Evolutionary conservation across 805 yeast genomes (phyloP).

Genomic region (Yamadazyma takamatsuzukensis): DNA sequence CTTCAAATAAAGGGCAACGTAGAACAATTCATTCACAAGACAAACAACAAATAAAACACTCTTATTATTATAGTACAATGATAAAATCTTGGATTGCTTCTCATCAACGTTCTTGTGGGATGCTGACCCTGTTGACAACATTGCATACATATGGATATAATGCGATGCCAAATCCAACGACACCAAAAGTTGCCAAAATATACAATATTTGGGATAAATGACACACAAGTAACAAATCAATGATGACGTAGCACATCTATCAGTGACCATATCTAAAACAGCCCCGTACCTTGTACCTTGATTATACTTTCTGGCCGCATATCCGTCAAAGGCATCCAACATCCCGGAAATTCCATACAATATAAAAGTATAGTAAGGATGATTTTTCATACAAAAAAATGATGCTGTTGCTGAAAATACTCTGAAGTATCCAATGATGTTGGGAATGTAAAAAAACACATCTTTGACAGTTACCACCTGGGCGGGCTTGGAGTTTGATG

Average conservation of each 20-base stretch:
- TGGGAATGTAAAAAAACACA: slow-evolving; percentile 81
- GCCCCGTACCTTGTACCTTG: slow-evolving; percentile 95
- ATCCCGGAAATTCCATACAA: slow-evolving; percentile 86
- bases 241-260: slow-evolving; percentile 94
- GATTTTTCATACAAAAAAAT: slow-evolving; percentile 74
- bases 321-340: slow-evolving; percentile 94
- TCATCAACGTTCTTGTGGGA: slow-evolving; percentile 82
- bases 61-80: slow-evolving; percentile 83
- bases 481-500: background rate
- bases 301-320: slow-evolving; percentile 83
- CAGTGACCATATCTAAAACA: slow-evolving; percentile 97
- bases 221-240: slow-evolving; percentile 81
- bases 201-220: slow-evolving; percentile 65
- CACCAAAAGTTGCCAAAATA: slow-evolving; percentile 78
- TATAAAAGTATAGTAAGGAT: slow-evolving; percentile 74
- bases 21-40: slow-evolving; percentile 89
- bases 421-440: slow-evolving; percentile 84
- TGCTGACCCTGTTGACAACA: slow-evolving; percentile 69
- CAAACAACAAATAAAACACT: slow-evolving; percentile 83
- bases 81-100: slow-evolving; percentile 66
- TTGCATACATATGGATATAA: slow-evolving; percentile 98
- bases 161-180: slow-evolving; percentile 89
- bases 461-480: slow-evolving; percentile 37
- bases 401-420: slow-evolving; percentile 80
- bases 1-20: slow-evolving; percentile 80